Evolutionary conservation across 768 basidiomycete species (phyloP), one percentile per base, ranked within the genome.

Genomic region (Chalciporus pseudorubinellus): DNA sequence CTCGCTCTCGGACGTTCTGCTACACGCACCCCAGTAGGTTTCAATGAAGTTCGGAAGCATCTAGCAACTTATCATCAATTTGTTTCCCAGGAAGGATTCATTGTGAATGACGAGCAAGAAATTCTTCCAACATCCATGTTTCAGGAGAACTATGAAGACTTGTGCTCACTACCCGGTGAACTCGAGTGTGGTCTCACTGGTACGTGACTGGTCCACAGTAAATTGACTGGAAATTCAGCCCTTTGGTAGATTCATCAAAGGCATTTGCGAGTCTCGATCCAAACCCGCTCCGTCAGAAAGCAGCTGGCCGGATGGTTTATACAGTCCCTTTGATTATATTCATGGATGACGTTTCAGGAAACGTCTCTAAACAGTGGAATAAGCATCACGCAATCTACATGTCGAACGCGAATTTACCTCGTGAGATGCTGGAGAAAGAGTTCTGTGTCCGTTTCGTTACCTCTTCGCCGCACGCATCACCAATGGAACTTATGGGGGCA

Each of bases 351-450:
- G 59, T 73, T 0, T 74, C 62, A 0, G 72, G 59, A 0, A 72
- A 73, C 22, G 48, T 53, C 1, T 68, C 57, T 5, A 73, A 71
- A 36, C 70, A 73, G 16, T 74, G 69, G 65, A 70, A 74, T 34
- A 66, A 68, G 22, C 70, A 72, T 22, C 59, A 65, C 11, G 53
- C 60, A 0, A 36, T 62, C 0, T 74, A 74, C 24, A 56, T 72
- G 52, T 69, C 63, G 0, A 71, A 73, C 51, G 68, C 43, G 0
- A 55, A 43, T 16, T 38, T 68, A 0, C 72, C 63, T 3, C 55
- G 59, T 0, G 40, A 61, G 22, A 58, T 61, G 19, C 28, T 74
- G 0, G 68, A 75, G 24, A 67, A 72, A 41, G 66, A 69, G 22
- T 64, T 52, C 13, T 57, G 54, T 49, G 43, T 72, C 4, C 60